A percentile compares a stretch with the other conserved stretches of the same genome.
Evolutionary conservation across 371 early-diverging fungal genomes (phyloP).

Genomic region (Lichtheimia ramosa): DNA sequence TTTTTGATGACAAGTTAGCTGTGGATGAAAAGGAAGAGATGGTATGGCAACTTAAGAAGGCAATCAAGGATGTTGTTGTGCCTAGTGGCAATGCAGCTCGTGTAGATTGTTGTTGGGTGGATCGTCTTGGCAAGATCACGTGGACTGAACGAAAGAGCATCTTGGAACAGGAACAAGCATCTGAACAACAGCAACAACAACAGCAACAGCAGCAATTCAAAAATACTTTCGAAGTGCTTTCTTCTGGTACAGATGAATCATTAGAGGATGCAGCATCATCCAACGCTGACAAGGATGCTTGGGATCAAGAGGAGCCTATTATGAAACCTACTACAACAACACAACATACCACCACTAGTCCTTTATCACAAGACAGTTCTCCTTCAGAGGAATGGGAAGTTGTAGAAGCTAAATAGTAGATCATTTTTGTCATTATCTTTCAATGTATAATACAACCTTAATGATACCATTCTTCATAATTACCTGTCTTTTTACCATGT

Average conservation of each 20-base stretch:
- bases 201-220: not conserved
- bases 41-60: conserved; percentile 49
- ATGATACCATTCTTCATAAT: no score
- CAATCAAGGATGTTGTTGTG: conserved; percentile 31
- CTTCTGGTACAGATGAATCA: not conserved
- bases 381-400: conserved; percentile 3
- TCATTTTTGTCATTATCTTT: no score
- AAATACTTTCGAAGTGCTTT: conserved; percentile 7
- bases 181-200: not conserved
- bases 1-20: conserved; percentile 35
- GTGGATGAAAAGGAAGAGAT: conserved; percentile 52
- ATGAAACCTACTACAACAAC: not conserved
- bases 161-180: conserved; percentile 1
- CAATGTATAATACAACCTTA: no score
- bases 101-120: conserved; percentile 64
- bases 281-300: not conserved
- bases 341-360: no score
- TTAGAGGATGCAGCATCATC: not conserved
- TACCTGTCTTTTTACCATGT: no score
- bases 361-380: not conserved
- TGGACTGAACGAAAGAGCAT: conserved; percentile 35
- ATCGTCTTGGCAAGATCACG: conserved; percentile 51
- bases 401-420: no score
- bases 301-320: conserved; percentile 6
- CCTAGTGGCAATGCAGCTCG: conserved; percentile 39